Evolutionary conservation across 805 yeast genomes (phyloP), one percentile per base, ranked within the genome.

Genomic region (Wickerhamomyces strasburgensis): DNA sequence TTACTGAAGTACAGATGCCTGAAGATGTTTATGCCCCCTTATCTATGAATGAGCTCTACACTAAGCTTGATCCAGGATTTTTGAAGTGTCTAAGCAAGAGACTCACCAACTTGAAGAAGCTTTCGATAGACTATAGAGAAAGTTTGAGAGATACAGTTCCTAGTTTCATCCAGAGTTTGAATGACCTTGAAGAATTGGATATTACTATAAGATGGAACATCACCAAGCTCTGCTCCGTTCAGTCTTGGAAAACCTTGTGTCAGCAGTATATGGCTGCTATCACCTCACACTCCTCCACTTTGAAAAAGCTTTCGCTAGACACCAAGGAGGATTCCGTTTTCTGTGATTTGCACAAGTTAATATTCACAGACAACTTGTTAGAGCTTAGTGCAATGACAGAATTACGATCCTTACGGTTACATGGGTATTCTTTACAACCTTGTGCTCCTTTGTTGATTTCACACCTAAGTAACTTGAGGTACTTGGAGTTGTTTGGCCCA

Each of bases 401-500:
- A 1, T 49, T 77, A 30, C 46, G 47, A 31, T 57, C 69, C 5
- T 43, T 75, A 5, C 54, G 80, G 26, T 34, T 75, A 13, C 70
- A 68, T 51, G 61, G 65, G 2, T 49, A 59, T 33, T 48, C 67
- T 1, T 29, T 59, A 14, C 50, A 55, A 10, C 54, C 57, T 4
- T 56, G 47, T 31, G 49, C 51, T 17, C 48, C 44, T 14, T 25
- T 51, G n/a, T 53, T 73, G 19, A 48, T 63, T 0, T 27, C 41
- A 3, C 19, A 32, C 2, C 48, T 68, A 5, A 47, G 51, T 2
- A 37, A 43, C 1, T 46, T 72, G 28, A 35, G 46, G 14, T 59
- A 52, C 23, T 48, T 76, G 7, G 72, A 73, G 51, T 52, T 75
- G 3, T 64, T 68, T 35, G 80, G 80, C 0, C 50, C 67, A 14